Percentiles rank a stretch among this genome's conserved stretches.
phyloP scores from a whole-genome alignment of 768 basidiomycete species.

The Leccinum imitatum region DNA sequence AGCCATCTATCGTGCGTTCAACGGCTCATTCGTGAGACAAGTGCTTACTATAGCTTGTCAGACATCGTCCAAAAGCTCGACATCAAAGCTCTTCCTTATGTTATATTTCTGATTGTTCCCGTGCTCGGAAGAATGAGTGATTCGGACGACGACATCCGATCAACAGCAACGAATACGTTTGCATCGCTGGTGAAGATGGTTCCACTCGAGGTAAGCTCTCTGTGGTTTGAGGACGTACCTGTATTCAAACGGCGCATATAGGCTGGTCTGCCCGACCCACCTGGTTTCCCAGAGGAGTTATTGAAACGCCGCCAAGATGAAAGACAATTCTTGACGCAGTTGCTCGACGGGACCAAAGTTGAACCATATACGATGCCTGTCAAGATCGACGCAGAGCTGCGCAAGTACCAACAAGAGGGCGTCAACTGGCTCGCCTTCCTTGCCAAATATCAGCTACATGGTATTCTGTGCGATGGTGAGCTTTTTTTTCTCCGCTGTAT shows the following conservation, averaged over 20 bases:
- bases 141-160: slow-evolving; percentile 83
- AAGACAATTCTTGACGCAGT: slow-evolving; percentile 87
- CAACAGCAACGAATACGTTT: slow-evolving; percentile 95
- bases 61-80: slow-evolving; percentile 92
- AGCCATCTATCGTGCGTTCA: slow-evolving; percentile 44
- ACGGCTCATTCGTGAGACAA: background rate
- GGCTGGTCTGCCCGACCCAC: slow-evolving; percentile 97
- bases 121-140: slow-evolving; percentile 98
- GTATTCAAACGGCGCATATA: slow-evolving; percentile 28
- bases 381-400: slow-evolving; percentile 86
- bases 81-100: slow-evolving; percentile 92
- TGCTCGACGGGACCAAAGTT: slow-evolving; percentile 94
- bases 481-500: slow-evolving; percentile 16
- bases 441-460: slow-evolving; percentile 96
- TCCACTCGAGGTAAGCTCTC: slow-evolving; percentile 76
- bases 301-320: slow-evolving; percentile 84
- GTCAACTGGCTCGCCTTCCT: slow-evolving; percentile 99
- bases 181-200: slow-evolving; percentile 98
- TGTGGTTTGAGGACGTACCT: background rate
- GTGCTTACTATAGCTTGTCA: slow-evolving; percentile 34
- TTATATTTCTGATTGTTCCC: slow-evolving; percentile 95
- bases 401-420: slow-evolving; percentile 97
- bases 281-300: slow-evolving; percentile 85
- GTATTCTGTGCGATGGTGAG: slow-evolving; percentile 94
- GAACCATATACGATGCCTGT: slow-evolving; percentile 87